These are phyloP conservation scores for Fusarium pininemorale DNA, from an alignment of 2,329 filamentous ascomycete genomes.

Conservation along the genomic window DNA sequence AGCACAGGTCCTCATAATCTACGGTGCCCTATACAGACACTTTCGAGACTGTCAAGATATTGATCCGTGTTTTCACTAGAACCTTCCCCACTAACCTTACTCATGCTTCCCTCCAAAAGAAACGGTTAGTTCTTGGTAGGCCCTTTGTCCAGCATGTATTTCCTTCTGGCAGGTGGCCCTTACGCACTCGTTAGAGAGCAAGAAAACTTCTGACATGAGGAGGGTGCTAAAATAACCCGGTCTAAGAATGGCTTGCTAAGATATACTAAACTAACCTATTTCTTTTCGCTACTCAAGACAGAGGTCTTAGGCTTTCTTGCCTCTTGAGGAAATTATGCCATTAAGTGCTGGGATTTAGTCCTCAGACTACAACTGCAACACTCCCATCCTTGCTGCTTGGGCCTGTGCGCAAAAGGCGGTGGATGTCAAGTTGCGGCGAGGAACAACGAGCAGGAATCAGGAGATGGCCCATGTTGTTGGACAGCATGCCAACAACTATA, in stretches of 20 bases:
- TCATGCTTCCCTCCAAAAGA: neutral
- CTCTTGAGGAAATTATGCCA: neutral
- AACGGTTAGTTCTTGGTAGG: neutral
- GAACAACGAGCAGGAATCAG: neutral
- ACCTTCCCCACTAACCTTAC: neutral
- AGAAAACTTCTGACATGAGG: neutral
- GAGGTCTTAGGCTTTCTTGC: neutral
- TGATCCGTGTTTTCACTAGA: neutral
- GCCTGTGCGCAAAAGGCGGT: slow-evolving; percentile 40
- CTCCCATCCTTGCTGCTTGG: neutral
- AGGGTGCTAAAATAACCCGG: neutral
- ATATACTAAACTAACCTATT: neutral
- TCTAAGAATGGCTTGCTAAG: neutral
- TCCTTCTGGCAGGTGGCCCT: neutral
- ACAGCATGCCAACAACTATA: slow-evolving; percentile 13
- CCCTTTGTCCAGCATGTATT: neutral
- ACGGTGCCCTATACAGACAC: slow-evolving; percentile 6
- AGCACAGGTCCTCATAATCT: slow-evolving; percentile 24
- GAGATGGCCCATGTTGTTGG: neutral
- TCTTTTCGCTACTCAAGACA: neutral
- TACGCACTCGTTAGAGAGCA: neutral
- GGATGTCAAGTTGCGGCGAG: slow-evolving; percentile 3
- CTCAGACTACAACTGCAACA: neutral
- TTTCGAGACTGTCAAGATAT: slow-evolving; percentile 1
- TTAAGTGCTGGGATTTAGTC: neutral